Conservation (phyloP, 768 basidiomycete genomes). For the Crucibulum laeve region DNA sequence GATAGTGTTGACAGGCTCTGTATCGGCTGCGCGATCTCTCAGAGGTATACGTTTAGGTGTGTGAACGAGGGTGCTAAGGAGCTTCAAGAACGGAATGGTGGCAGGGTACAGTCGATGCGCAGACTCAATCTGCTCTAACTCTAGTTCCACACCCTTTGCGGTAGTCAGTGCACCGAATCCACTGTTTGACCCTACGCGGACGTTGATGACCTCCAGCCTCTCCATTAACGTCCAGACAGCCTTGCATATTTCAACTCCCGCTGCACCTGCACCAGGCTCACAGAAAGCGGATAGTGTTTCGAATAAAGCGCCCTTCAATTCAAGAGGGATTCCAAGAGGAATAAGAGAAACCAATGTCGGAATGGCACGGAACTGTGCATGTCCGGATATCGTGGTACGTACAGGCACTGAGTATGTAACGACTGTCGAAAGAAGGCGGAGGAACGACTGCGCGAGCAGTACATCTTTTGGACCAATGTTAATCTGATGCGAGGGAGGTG, state of each 20-base stretch:
- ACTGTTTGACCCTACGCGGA: conserved; percentile 39
- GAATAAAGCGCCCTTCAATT: conserved; percentile 84
- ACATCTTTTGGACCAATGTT: conserved; percentile 67
- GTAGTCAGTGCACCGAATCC: conserved; percentile 44
- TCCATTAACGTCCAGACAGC: conserved; percentile 85
- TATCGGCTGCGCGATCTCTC: conserved; percentile 53
- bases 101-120: conserved; percentile 77
- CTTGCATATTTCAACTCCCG: conserved; percentile 77
- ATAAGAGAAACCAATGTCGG: conserved; percentile 76
- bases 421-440: conserved; percentile 73
- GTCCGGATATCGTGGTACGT: conserved; percentile 70
- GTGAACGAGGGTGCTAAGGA: conserved; percentile 81
- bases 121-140: conserved; percentile 85
- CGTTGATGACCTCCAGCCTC: conserved; percentile 77
- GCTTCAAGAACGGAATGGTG: conserved; percentile 81
- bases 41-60: conserved; percentile 70
- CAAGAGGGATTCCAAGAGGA: conserved; percentile 79
- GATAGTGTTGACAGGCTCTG: conserved; percentile 65
- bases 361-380: conserved; percentile 77
- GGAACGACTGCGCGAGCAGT: conserved; percentile 73
- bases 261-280: conserved; percentile 66
- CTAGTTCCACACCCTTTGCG: conserved; percentile 77
- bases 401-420: conserved; percentile 73
- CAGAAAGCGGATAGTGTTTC: conserved; percentile 81
- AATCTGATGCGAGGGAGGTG: conserved; percentile 39